A percentile compares a stretch with the other conserved stretches of the same genome.
Conservation (phyloP, 2,329 filamentous ascomycete species). For the Aspergillus tamarii region DNA sequence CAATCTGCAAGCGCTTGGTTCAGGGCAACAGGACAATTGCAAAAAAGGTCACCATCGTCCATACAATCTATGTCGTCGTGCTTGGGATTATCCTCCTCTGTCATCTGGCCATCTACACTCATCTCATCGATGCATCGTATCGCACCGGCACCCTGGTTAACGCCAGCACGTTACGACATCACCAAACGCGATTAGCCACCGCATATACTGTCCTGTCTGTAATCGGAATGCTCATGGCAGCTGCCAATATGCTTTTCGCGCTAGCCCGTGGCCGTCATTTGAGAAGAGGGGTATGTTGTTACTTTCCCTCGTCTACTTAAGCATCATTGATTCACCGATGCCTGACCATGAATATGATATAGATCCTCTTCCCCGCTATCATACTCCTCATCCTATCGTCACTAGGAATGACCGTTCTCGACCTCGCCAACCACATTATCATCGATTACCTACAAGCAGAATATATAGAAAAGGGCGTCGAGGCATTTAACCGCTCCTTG, state of each 20-base stretch:
- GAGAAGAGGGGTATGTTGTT: conserved; percentile 16
- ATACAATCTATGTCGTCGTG: conserved; percentile 9
- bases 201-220: conserved; percentile 16
- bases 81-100: conserved; percentile 15
- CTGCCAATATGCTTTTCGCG: conserved; percentile 13
- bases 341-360: not conserved
- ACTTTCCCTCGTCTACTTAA: not conserved
- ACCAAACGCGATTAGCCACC: not conserved
- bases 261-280: conserved; percentile 8
- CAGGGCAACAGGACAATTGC: conserved; percentile 6
- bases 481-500: not conserved
- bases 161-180: too few species aligned
- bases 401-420: conserved; percentile 10
- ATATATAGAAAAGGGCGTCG: not conserved
- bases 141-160: too few species aligned
- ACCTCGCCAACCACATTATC: conserved; percentile 7
- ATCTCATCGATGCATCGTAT: not conserved
- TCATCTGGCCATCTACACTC: conserved; percentile 10
- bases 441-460: conserved; percentile 3
- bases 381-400: conserved; percentile 9
- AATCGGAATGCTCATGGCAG: conserved; percentile 13
- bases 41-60: conserved; percentile 8
- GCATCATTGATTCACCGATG: not conserved
- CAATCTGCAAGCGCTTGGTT: conserved; percentile 19
- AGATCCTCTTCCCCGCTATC: conserved; percentile 10